Conservation (phyloP, 306 rosid species). For the Pachyrhizus erosus region DNA sequence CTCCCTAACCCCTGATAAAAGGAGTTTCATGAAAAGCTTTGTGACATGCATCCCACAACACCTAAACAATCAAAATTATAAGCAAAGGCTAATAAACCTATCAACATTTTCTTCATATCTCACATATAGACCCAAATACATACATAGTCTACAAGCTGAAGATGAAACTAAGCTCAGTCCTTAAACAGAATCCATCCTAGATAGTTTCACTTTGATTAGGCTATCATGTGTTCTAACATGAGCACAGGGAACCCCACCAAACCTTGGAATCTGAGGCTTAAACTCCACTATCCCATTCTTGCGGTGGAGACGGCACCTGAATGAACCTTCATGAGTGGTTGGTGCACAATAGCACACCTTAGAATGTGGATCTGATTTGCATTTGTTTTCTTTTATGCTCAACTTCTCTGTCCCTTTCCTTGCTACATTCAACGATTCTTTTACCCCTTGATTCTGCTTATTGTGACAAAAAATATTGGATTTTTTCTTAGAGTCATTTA, state of each 20-base stretch:
- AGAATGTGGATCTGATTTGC: slow-evolving; percentile 29
- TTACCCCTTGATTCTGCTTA: neutral
- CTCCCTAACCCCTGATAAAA: too few relatives aligned
- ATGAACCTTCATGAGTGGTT: slow-evolving; percentile 52
- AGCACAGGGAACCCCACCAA: slow-evolving; percentile 29
- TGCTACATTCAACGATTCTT: neutral
- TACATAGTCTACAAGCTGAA: neutral
- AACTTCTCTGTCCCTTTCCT: slow-evolving; percentile 23
- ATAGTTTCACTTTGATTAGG: neutral
- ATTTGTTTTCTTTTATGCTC: slow-evolving; percentile 40
- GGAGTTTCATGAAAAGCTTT: too few relatives aligned
- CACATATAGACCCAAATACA: neutral
- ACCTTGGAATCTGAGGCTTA: slow-evolving; percentile 43
- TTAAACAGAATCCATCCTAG: slow-evolving; percentile 17
- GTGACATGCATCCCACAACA: neutral
- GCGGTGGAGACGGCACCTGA: slow-evolving; percentile 46
- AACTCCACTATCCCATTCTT: slow-evolving; percentile 26
- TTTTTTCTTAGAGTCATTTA: slow-evolving; percentile 31
- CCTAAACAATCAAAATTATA: neutral
- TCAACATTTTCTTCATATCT: neutral
- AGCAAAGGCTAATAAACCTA: neutral
- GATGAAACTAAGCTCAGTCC: slow-evolving; percentile 2
- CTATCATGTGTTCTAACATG: slow-evolving; percentile 34
- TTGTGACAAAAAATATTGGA: neutral
- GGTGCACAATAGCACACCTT: slow-evolving; percentile 48